phyloP scores from a whole-genome alignment of 768 basidiomycete genomes.

The Mycena amicta region DNA sequence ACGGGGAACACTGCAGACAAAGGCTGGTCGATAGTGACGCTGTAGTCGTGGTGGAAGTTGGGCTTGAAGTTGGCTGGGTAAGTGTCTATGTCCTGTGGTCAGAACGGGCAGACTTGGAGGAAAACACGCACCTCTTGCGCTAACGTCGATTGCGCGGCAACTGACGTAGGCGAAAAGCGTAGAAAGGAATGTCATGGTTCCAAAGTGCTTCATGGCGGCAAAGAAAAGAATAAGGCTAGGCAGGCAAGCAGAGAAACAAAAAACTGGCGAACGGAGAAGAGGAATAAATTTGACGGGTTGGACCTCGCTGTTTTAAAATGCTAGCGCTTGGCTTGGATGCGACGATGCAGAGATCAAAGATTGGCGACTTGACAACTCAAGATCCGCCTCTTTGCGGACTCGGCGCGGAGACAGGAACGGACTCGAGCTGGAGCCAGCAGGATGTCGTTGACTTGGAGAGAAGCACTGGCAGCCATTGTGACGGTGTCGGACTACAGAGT shows the following conservation, averaged over 20 bases:
- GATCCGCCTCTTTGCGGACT: too few relatives aligned
- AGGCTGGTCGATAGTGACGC: constrained; percentile 14
- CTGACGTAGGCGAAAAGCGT: not conserved
- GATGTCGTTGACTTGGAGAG: too few relatives aligned
- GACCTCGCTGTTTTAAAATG: too few relatives aligned
- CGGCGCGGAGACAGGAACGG: too few relatives aligned
- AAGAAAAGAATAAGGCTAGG: not conserved
- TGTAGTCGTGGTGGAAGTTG: constrained; percentile 15
- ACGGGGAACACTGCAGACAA: constrained; percentile 19
- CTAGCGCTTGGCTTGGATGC: too few relatives aligned
- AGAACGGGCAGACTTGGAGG: not conserved
- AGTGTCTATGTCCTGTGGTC: not conserved
- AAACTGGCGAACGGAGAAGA: constrained; percentile 7
- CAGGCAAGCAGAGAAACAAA: constrained; percentile 19
- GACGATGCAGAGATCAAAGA: too few relatives aligned
- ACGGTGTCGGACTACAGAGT: too few relatives aligned
- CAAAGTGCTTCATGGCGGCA: not conserved
- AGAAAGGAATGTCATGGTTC: not conserved
- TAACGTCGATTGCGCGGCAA: not conserved
- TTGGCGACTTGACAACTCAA: too few relatives aligned
- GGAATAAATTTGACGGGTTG: too few relatives aligned
- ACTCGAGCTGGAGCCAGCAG: too few relatives aligned
- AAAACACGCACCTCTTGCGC: not conserved
- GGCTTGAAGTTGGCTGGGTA: constrained; percentile 22
- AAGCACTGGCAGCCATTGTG: too few relatives aligned